Evolutionary conservation across 495 filamentous ascomycete species (phyloP).

Genomic region (Neurospora cerealis): DNA sequence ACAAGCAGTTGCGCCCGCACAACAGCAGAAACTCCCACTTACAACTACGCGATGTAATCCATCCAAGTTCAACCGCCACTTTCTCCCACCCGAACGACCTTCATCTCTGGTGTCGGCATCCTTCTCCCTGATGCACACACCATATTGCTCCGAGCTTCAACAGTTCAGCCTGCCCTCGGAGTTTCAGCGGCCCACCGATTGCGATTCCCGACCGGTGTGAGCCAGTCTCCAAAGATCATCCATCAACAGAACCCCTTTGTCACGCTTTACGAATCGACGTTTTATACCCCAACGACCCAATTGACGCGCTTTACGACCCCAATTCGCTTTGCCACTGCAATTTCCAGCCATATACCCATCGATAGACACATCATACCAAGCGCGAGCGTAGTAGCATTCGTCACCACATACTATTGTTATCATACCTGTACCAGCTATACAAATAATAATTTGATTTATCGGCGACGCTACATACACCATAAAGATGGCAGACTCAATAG

Average conservation of each 20-base stretch:
- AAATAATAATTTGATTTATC: background rate
- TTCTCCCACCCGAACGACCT: background rate
- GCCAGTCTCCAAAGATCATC: background rate
- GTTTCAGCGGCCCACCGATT: background rate
- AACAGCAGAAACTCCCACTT: background rate
- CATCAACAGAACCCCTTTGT: background rate
- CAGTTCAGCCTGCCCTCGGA: background rate
- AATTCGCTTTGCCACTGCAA: background rate
- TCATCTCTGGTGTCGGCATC: background rate
- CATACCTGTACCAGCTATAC: background rate
- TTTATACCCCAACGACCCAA: background rate
- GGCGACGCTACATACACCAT: background rate
- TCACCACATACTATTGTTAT: background rate
- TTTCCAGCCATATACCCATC: background rate
- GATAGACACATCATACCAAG: background rate
- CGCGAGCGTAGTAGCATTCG: background rate
- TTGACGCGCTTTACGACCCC: background rate
- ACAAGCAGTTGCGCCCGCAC: background rate
- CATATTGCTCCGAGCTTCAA: background rate
- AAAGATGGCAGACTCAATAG: conserved; percentile 42
- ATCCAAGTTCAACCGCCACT: background rate
- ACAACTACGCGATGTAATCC: background rate
- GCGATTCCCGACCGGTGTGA: background rate
- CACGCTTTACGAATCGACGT: background rate
- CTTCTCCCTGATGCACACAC: background rate